Conservation (phyloP, 1,284 basidiomycete species). For the Pascua sp. region DNA sequence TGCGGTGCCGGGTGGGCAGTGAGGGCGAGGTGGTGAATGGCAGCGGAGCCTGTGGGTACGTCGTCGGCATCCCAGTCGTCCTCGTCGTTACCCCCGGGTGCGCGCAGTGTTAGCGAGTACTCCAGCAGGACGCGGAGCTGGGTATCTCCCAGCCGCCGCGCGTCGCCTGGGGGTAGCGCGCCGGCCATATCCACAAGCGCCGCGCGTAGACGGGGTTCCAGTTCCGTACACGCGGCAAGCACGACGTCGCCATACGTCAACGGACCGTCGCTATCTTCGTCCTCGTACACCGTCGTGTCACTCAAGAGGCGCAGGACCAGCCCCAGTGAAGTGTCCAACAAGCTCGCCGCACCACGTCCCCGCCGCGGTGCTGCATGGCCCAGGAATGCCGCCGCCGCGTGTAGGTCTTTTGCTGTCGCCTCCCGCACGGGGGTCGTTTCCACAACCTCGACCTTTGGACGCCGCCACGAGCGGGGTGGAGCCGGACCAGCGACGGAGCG, state of each 20-base stretch:
- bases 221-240: conserved; percentile 27
- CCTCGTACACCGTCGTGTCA: conserved; percentile 13
- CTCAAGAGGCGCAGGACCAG: conserved; percentile 29
- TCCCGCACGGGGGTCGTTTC: background rate
- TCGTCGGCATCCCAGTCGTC: conserved; percentile 23
- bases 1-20: conserved; percentile 28
- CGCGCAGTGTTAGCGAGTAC: background rate
- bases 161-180: conserved; percentile 11
- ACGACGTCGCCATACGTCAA: conserved; percentile 25
- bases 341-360: conserved; percentile 4
- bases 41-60: background rate
- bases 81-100: background rate
- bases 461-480: conserved; percentile 39
- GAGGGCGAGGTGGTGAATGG: conserved; percentile 27
- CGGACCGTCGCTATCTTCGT: conserved; percentile 5
- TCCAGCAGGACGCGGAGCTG: conserved; percentile 22
- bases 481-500: conserved; percentile 38
- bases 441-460: background rate
- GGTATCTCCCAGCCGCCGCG: conserved; percentile 18
- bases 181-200: conserved; percentile 22
- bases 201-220: conserved; percentile 29
- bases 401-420: background rate
- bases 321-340: conserved; percentile 26
- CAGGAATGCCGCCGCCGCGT: conserved; percentile 2
- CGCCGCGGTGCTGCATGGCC: background rate